Percentiles rank a stretch among this genome's conserved stretches.
phyloP scores from a whole-genome alignment of 2,329 filamentous ascomycete species.

The Alternaria arborescens region DNA sequence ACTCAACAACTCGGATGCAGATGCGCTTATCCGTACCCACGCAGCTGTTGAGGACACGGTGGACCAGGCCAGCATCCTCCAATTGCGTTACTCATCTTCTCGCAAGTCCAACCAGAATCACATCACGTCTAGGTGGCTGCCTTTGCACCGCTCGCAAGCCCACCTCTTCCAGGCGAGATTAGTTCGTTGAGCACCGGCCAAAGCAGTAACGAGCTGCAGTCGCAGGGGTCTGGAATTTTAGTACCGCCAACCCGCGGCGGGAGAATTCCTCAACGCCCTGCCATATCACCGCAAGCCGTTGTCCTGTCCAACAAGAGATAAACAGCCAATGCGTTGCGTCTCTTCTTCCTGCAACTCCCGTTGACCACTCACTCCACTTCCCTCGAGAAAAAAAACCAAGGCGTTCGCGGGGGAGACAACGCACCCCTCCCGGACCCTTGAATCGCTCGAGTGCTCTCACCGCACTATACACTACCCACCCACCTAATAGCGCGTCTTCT shows the following conservation, averaged over 20 bases:
- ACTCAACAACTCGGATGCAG: constrained; percentile 15
- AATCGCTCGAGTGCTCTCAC: constrained; percentile 18
- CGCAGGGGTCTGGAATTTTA: constrained; percentile 46
- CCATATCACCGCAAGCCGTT: constrained; percentile 23
- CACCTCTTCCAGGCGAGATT: constrained; percentile 34
- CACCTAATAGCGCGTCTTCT: constrained; percentile 24
- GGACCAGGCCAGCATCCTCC: constrained; percentile 7
- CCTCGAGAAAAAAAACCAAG: constrained; percentile 13
- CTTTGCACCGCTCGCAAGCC: constrained; percentile 24
- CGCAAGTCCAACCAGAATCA: constrained; percentile 24
- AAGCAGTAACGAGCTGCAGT: constrained; percentile 33
- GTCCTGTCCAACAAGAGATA: constrained; percentile 38
- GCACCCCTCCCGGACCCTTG: constrained; percentile 27
- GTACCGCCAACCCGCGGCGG: constrained; percentile 33
- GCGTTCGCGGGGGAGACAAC: constrained; percentile 17
- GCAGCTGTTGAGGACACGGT: constrained; percentile 27
- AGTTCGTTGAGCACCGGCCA: constrained; percentile 35
- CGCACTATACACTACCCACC: constrained; percentile 19
- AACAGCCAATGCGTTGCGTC: constrained; percentile 46
- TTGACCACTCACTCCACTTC: constrained; percentile 20
- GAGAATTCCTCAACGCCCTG: constrained; percentile 45
- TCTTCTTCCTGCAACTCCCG: constrained; percentile 29
- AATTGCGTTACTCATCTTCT: constrained; percentile 10
- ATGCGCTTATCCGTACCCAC: constrained; percentile 4
- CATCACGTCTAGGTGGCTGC: background rate